Evolutionary conservation across 495 filamentous ascomycete genomes (phyloP).

Genomic region (Immersiella caudata): DNA sequence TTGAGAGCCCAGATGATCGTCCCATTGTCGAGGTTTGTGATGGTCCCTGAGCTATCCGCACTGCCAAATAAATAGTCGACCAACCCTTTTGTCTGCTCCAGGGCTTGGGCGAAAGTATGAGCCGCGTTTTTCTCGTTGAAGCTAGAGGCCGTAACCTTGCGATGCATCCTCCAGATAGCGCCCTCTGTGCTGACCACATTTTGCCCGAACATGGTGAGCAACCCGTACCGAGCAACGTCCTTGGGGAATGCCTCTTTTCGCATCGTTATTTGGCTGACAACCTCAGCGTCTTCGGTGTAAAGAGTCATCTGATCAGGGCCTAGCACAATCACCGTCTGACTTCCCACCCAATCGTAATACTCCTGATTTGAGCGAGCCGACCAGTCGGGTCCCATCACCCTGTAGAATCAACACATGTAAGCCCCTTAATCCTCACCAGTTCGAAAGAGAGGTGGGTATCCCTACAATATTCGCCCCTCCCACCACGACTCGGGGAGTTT

Average conservation of each 20-base stretch:
- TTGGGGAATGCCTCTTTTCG: conserved; percentile 70
- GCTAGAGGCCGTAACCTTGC: conserved; percentile 66
- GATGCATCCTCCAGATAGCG: conserved; percentile 64
- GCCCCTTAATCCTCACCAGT: neutral
- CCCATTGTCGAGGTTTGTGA: conserved; percentile 57
- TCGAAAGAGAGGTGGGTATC: neutral
- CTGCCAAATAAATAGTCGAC: conserved; percentile 50
- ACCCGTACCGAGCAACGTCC: conserved; percentile 56
- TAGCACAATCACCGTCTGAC: conserved; percentile 57
- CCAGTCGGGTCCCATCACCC: conserved; percentile 44
- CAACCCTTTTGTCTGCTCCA: conserved; percentile 61
- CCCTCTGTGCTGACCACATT: conserved; percentile 70
- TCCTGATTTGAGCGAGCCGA: conserved; percentile 38
- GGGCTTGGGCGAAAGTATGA: conserved; percentile 62
- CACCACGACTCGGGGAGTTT: conserved; percentile 51
- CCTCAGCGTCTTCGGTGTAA: conserved; percentile 59
- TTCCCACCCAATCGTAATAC: conserved; percentile 41
- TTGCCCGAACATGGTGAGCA: conserved; percentile 63
- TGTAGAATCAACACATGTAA: conserved; percentile 8
- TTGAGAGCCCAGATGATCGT: conserved; percentile 66
- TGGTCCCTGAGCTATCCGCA: conserved; percentile 42
- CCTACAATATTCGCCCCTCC: conserved; percentile 51
- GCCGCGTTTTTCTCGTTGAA: conserved; percentile 75
- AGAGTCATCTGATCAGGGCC: conserved; percentile 50
- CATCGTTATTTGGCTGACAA: conserved; percentile 61